A percentile compares a stretch with the other conserved stretches of the same genome.
Evolutionary conservation across 1,139 yeast genomes (phyloP).

Genomic region (Candida pseudoviswanathii): DNA sequence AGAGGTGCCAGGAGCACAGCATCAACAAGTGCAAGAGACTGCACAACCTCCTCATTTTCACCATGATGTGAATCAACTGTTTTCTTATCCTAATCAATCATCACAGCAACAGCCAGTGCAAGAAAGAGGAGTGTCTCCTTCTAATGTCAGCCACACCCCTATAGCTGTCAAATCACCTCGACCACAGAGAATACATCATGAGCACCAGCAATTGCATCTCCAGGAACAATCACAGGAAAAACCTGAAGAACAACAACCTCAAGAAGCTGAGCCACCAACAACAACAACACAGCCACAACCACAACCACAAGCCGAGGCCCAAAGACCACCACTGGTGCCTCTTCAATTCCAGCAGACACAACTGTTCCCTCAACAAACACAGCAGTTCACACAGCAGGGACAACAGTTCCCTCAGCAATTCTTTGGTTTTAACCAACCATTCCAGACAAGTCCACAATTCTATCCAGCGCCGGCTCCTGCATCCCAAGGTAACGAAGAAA

Average conservation of each 20-base stretch:
- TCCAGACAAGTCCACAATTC: slow-evolving; percentile 2
- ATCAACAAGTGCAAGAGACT: neutral
- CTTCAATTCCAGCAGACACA: too few relatives aligned
- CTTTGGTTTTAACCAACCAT: neutral
- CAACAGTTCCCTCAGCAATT: neutral
- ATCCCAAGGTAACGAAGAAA: slow-evolving; percentile 4
- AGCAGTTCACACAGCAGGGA: neutral
- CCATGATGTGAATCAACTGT: neutral
- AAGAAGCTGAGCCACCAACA: neutral
- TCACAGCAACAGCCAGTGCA: neutral
- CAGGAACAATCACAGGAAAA: neutral
- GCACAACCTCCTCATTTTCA: neutral
- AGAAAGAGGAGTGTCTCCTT: neutral
- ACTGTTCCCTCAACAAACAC: neutral
- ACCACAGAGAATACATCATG: neutral
- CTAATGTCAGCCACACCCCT: neutral
- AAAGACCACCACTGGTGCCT: neutral
- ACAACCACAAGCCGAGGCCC: neutral
- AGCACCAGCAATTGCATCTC: neutral
- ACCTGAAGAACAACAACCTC: neutral
- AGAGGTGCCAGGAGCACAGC: neutral
- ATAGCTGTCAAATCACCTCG: neutral
- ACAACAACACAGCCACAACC: neutral
- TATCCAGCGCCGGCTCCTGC: neutral
- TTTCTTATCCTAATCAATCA: neutral